phyloP scores from a whole-genome alignment of 2,329 filamentous ascomycete species.

The Exophiala oligosperma region DNA sequence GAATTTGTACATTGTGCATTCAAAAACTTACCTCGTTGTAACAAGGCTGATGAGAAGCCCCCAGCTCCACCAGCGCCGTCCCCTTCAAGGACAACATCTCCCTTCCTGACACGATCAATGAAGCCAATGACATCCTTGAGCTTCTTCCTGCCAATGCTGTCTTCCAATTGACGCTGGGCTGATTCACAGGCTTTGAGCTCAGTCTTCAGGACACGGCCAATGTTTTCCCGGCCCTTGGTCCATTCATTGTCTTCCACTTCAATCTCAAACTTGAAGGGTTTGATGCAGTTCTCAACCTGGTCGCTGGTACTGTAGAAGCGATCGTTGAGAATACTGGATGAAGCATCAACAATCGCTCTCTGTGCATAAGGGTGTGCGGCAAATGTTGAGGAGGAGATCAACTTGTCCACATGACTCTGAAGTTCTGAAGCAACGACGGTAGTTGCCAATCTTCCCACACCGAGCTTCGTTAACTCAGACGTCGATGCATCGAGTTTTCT shows the following conservation, averaged over 20 bases:
- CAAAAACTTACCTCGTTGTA: conserved; percentile 70
- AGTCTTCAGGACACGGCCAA: conserved; percentile 75
- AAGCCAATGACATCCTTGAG: conserved; percentile 86
- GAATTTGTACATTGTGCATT: not conserved
- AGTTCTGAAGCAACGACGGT: conserved; percentile 87
- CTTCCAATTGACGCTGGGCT: conserved; percentile 74
- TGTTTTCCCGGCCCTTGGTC: conserved; percentile 80
- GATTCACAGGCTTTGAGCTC: conserved; percentile 82
- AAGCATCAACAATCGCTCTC: conserved; percentile 88
- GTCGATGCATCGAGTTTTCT: conserved; percentile 91
- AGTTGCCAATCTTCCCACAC: conserved; percentile 88
- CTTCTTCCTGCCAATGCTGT: conserved; percentile 75
- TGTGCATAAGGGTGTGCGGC: conserved; percentile 86
- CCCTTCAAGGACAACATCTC: conserved; percentile 81
- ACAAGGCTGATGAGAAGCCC: conserved; percentile 83
- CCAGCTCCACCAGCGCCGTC: conserved; percentile 83
- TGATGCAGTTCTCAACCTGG: conserved; percentile 98
- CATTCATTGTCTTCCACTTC: conserved; percentile 92
- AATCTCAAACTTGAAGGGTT: conserved; percentile 97
- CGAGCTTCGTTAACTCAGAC: conserved; percentile 87
- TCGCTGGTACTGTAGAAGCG: conserved; percentile 96
- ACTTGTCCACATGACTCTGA: conserved; percentile 75
- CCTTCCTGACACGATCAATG: conserved; percentile 84
- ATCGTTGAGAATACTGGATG: conserved; percentile 86
- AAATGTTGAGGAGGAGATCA: conserved; percentile 82